Base-by-base conservation (phyloP, 192 early-diverging fungal genomes). In the Coemansia sp. region DNA sequence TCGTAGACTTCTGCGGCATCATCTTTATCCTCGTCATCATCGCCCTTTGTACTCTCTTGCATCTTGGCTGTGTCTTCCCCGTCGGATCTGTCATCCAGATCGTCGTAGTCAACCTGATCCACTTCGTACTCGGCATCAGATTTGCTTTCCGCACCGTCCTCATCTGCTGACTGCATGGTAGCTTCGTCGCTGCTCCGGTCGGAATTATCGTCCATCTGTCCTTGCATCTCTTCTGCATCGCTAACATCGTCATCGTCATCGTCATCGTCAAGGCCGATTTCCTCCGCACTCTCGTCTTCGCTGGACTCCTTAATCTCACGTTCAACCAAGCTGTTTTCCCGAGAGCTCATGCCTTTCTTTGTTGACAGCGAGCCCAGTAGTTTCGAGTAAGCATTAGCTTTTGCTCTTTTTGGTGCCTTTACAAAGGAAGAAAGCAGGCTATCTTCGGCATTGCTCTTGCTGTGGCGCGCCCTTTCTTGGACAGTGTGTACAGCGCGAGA, bases 321-420 rank as follows among this genome's bases (percentile, higher is more conserved):
- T 14, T 58, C 56, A 22, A 40, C 5, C n/a, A 37, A 7, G n/a
- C n/a, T 14, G 37, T n/a, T 14, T 16, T 16, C 16, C 70, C 0
- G 62, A 6, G 25, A 13, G 5, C 32, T 9, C 4, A 41, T 53
- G 12, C 16, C 53, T 7, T 65, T 17, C 7, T 67, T 53, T 7
- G 61, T 19, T 16, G 68, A 54, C 20, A 83, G 60, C 17, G 75
- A 77, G 5, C 70, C 69, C 17, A 83, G 65, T 40, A 83, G 68
- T 32, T 64, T 67, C 6, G 80, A 62, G 49, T 83, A 83, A 5
- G 80, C 75, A 22, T 77, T 69, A 10, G 72, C 57, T 39, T 63
- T 57, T 4, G 50, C 37, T 19, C 22, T 54, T 43, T 70, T 74
- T 50, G 43, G 50, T 22, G 55, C 5, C 45, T 67, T 73, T 25